Conservation (phyloP, 768 basidiomycete species). For the Saitozyma podzolica region DNA sequence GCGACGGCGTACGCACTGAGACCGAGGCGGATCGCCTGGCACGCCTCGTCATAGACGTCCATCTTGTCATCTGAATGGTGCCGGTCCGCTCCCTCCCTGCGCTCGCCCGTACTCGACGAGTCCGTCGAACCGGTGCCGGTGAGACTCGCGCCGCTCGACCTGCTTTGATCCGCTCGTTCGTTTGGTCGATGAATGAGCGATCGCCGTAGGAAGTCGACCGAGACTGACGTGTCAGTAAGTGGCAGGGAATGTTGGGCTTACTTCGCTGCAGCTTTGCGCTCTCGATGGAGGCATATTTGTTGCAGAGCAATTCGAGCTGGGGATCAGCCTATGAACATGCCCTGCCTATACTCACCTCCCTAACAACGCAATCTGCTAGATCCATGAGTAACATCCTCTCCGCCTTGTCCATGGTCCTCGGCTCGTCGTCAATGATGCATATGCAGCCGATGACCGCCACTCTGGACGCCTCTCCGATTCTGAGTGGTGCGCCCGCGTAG, state of each 20-base stretch:
- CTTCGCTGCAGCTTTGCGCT: constrained; percentile 48
- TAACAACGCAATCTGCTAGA: constrained; percentile 46
- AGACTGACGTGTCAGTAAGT: constrained; percentile 27
- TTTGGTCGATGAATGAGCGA: constrained; percentile 41
- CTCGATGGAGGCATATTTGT: constrained; percentile 35
- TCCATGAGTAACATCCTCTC: constrained; percentile 31
- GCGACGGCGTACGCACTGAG: constrained; percentile 44
- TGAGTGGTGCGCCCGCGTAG: constrained; percentile 47
- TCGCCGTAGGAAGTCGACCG: constrained; percentile 48
- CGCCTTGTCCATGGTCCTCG: constrained; percentile 34
- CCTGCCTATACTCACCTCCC: constrained; percentile 27
- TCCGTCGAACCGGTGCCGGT: constrained; percentile 9
- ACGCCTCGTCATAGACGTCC: constrained; percentile 47
- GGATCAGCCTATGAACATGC: not conserved
- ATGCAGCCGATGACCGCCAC: constrained; percentile 42
- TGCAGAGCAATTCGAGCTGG: constrained; percentile 44
- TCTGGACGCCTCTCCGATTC: constrained; percentile 28
- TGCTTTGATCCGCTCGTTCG: constrained; percentile 16
- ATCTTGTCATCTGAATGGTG: constrained; percentile 18
- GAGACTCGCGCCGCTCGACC: constrained; percentile 1
- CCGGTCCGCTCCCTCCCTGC: constrained; percentile 29
- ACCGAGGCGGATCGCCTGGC: constrained; percentile 39
- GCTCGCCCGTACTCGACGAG: constrained; percentile 21
- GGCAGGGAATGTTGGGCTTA: constrained; percentile 8
- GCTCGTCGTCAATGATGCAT: constrained; percentile 44